Percentiles rank a stretch among this genome's conserved stretches.
Evolutionary conservation across 352 stramenopile species (phyloP).

Genomic region (Globisporangium acanthophoron): DNA sequence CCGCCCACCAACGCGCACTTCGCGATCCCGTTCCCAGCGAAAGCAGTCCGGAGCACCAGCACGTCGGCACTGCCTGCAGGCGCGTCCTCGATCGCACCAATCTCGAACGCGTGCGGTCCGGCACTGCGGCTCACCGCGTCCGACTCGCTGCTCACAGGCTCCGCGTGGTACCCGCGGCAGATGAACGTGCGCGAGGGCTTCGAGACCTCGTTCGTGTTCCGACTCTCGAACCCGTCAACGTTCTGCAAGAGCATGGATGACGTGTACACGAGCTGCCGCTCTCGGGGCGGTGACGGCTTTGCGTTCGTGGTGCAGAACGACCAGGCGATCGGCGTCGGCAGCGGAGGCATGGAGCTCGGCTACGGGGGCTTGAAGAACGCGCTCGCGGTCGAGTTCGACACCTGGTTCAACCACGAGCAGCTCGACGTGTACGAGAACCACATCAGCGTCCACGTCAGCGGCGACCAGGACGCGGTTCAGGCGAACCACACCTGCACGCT

Average conservation of each 20-base stretch:
- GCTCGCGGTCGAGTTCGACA: constrained; percentile 91
- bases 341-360: constrained; percentile 68
- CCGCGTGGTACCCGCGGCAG: constrained; percentile 87
- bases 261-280: constrained; percentile 77
- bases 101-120: constrained; percentile 51
- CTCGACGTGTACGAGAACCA: constrained; percentile 91
- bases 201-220: constrained; percentile 82
- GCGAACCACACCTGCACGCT: constrained; percentile 77
- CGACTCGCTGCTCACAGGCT: constrained; percentile 62
- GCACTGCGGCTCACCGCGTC: constrained; percentile 79
- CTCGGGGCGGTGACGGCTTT: constrained; percentile 68
- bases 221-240: constrained; percentile 80
- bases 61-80: constrained; percentile 8
- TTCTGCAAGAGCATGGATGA: constrained; percentile 87
- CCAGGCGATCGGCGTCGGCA: constrained; percentile 51
- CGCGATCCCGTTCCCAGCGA: constrained; percentile 36
- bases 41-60: constrained; percentile 26
- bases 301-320: constrained; percentile 87
- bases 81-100: constrained; percentile 19
- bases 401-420: constrained; percentile 87
- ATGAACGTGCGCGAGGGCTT: constrained; percentile 91
- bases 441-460: constrained; percentile 79
- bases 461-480: constrained; percentile 24
- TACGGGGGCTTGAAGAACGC: constrained; percentile 85
- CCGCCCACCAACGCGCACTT: constrained; percentile 36